Evolutionary conservation across 2,329 filamentous ascomycete genomes (phyloP).

Genomic region (Lasiodiplodia theobromae): DNA sequence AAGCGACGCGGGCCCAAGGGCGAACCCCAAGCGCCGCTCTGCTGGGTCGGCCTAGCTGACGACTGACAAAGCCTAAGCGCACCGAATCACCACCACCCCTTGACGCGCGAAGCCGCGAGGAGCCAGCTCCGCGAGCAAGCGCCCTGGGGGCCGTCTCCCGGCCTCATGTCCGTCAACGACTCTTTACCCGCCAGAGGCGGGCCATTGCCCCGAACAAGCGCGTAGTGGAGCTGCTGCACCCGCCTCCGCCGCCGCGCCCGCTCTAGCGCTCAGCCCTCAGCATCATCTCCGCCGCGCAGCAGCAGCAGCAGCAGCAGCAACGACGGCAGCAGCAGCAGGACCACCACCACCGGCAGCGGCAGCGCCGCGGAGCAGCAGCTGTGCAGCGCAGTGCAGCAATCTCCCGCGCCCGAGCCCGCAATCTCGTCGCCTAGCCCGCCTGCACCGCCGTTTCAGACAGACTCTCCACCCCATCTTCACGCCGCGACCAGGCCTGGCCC

Average conservation of each 20-base stretch:
- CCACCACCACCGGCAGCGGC: not conserved
- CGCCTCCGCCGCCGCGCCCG: not conserved
- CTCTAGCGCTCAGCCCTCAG: not conserved
- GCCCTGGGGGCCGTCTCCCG: not conserved
- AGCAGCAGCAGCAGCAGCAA: not conserved
- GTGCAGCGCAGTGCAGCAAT: not conserved
- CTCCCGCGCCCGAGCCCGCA: not conserved
- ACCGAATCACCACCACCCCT: conserved; percentile 10
- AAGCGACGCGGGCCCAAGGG: not conserved
- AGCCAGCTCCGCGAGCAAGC: conserved; percentile 9
- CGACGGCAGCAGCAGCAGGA: not conserved
- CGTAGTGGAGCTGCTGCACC: conserved; percentile 11
- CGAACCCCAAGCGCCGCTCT: conserved; percentile 4
- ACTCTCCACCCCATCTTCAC: conserved; percentile 4
- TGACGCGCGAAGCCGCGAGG: conserved; percentile 16
- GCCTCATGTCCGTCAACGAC: conserved; percentile 1
- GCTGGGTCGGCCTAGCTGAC: conserved; percentile 7
- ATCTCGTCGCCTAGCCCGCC: not conserved
- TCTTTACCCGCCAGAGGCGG: not conserved
- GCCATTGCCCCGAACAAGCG: conserved; percentile 19
- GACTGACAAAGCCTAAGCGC: not conserved
- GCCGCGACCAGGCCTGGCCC: conserved; percentile 14
- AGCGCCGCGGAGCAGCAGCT: not conserved
- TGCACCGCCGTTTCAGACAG: conserved; percentile 21
- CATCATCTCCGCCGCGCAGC: conserved; percentile 13